Evolutionary conservation across 306 rosid genomes (phyloP), one percentile per base, ranked within the genome.

Genomic region (Medicago lupulina): DNA sequence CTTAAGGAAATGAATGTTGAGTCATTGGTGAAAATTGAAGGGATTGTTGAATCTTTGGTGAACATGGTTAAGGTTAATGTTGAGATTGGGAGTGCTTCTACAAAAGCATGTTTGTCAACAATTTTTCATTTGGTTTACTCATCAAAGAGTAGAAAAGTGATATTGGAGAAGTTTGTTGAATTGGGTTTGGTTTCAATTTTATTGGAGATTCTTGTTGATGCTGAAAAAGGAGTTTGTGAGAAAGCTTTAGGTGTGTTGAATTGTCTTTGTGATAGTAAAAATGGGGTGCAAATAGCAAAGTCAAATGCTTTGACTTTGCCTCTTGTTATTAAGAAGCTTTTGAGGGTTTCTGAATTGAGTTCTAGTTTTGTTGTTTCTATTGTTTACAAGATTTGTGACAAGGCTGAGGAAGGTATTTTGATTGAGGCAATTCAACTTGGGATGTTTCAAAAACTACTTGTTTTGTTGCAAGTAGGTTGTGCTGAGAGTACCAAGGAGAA

Each of bases 381-480:
- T 74, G 79, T 93, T 39, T 91, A 90, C 94, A 89, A 91, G 88
- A 79, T 93, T 12, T 86, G 87, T 81, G 76, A 61, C 6, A 85
- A 84, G 70, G 82, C 50, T 3, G 78, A 80, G 13, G 87, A 80
- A 28, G 84, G 80, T 6, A 57, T 82, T 62, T 53, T 88, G 65
- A 54, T 87, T 41, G 97, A 89, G 82, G 91, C 94, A 7, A 71
- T 88, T 83, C 93, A 87, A 76, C 81, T 84, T 62, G 96, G 93
- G 23, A 89, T 86, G 18, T 88, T 91, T 64, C 91, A 91, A 81
- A 93, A 93, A 82, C 79, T 91, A 3, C 83, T 93, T 86, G 88
- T 93, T 77, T n/a, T 91, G 72, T 79, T 93, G 86, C 98, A 93
- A 78, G 87, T 93, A 16, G 96, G 98, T 2, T 89, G 93, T 78